These are phyloP conservation scores for Myxozyma vanderwaltii DNA, from an alignment of 805 yeast species.

Conservation along the genomic window DNA sequence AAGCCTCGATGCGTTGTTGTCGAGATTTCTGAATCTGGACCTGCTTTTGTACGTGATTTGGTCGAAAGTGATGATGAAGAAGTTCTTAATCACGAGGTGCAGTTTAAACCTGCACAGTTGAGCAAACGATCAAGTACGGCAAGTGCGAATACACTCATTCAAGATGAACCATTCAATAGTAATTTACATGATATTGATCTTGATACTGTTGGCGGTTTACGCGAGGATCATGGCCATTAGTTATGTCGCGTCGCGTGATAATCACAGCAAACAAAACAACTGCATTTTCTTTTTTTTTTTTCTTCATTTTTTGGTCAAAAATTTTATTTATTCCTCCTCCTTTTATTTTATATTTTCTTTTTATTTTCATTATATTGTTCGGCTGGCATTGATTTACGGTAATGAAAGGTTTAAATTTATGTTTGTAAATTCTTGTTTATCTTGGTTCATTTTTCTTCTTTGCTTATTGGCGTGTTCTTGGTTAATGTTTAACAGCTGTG, in stretches of 20 bases:
- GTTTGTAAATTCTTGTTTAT: too few relatives aligned
- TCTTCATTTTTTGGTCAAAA: too few relatives aligned
- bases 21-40: conserved; percentile 30
- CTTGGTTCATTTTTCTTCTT: too few relatives aligned
- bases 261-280: too few relatives aligned
- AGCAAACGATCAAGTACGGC: not conserved
- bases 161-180: not conserved
- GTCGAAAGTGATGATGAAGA: conserved; percentile 17
- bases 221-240: not conserved
- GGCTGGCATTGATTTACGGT: too few relatives aligned
- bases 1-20: conserved; percentile 26
- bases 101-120: not conserved
- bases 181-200: conserved; percentile 8
- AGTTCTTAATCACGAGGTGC: not conserved
- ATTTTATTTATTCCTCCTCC: too few relatives aligned
- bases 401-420: too few relatives aligned
- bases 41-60: conserved; percentile 29
- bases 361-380: too few relatives aligned
- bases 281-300: conserved; percentile 1
- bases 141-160: not conserved
- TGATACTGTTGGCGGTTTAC: not conserved
- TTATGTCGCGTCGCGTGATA: not conserved
- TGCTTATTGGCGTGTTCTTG: too few relatives aligned
- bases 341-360: too few relatives aligned
- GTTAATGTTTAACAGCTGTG: too few relatives aligned